phyloP scores from a whole-genome alignment of 2,329 filamentous ascomycete genomes.

The Aspergillus piperis region DNA sequence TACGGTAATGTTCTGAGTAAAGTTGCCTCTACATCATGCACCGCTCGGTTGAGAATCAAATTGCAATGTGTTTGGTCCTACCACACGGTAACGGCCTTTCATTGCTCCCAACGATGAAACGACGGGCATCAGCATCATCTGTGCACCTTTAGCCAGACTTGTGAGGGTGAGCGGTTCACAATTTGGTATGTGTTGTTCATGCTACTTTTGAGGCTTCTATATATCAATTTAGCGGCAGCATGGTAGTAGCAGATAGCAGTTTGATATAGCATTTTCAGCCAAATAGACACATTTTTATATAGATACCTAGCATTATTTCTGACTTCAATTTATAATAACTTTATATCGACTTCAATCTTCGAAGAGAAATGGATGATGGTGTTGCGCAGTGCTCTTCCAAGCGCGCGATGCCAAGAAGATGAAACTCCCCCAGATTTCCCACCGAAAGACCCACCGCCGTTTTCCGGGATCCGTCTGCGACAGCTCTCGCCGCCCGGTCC shows the following conservation, averaged over 20 bases:
- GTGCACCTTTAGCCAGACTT: background rate
- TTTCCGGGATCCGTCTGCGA: background rate
- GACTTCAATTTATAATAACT: too few species aligned
- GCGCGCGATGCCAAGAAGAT: slow-evolving; percentile 1
- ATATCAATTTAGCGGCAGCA: background rate
- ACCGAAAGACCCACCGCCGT: slow-evolving; percentile 2
- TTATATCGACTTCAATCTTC: background rate
- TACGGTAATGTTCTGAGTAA: background rate
- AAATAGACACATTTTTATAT: too few species aligned
- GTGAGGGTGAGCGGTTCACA: background rate
- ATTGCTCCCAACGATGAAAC: background rate
- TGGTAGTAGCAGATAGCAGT: background rate
- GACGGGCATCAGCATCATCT: background rate
- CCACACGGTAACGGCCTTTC: background rate
- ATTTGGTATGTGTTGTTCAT: background rate
- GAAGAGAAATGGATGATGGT: background rate
- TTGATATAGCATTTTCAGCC: too few species aligned
- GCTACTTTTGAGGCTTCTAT: too few species aligned
- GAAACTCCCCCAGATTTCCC: slow-evolving; percentile 5
- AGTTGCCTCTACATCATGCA: background rate
- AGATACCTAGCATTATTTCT: too few species aligned
- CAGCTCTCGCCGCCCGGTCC: background rate
- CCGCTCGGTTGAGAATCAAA: background rate
- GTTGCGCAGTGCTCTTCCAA: background rate
- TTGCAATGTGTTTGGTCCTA: background rate